Conservation (phyloP, 768 basidiomycete genomes). For the Tulasnella sp. region DNA sequence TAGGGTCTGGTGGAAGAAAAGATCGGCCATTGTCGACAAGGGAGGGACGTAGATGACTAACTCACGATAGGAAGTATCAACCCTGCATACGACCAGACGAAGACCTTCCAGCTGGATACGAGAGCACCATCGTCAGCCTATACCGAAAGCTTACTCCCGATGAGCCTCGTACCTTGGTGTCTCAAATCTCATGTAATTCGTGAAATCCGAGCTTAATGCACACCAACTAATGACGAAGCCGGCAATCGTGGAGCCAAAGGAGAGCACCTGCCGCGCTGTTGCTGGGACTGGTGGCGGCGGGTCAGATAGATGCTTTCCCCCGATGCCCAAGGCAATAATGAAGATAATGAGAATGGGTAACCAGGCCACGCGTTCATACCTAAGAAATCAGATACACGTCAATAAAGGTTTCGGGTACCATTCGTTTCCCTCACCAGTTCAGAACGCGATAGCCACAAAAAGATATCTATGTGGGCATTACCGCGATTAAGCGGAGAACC, state of each 20-base stretch:
- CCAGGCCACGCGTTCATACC: slow-evolving; percentile 80
- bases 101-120: slow-evolving; percentile 57
- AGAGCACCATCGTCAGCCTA: slow-evolving; percentile 33
- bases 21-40: neutral
- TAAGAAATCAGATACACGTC: slow-evolving; percentile 32
- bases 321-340: slow-evolving; percentile 70
- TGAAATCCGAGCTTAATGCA: slow-evolving; percentile 70
- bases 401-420: neutral
- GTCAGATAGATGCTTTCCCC: slow-evolving; percentile 66
- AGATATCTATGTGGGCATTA: slow-evolving; percentile 50
- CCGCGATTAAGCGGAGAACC: slow-evolving; percentile 12
- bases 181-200: slow-evolving; percentile 64
- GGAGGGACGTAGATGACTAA: too few species aligned
- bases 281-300: slow-evolving; percentile 55
- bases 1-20: slow-evolving; percentile 41
- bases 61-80: slow-evolving; percentile 64
- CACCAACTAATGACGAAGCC: slow-evolving; percentile 73
- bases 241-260: slow-evolving; percentile 69
- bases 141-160: neutral
- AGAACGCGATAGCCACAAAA: slow-evolving; percentile 71
- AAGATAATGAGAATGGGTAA: slow-evolving; percentile 76
- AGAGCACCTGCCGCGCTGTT: slow-evolving; percentile 58
- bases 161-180: slow-evolving; percentile 56
- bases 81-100: slow-evolving; percentile 66
- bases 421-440: slow-evolving; percentile 49